phyloP scores from a whole-genome alignment of 345 rosid genomes.

The Triadica sebifera region DNA sequence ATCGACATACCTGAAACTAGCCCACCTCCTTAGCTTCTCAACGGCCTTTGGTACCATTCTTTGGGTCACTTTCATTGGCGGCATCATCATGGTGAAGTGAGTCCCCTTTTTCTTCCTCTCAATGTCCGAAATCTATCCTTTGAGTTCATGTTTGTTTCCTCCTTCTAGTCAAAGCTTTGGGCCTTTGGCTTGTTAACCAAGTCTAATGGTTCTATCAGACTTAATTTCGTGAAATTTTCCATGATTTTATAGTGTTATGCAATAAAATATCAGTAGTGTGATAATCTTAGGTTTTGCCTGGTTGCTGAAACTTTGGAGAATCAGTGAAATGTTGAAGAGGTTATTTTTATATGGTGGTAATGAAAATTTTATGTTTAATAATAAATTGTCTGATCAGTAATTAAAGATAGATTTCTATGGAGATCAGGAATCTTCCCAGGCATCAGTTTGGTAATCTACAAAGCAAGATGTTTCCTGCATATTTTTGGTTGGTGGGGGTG shows the following conservation, averaged over 20 bases:
- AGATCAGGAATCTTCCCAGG: conserved; percentile 74
- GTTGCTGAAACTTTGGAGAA: neutral
- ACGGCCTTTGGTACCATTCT: conserved; percentile 94
- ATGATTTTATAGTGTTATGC: neutral
- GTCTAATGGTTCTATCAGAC: neutral
- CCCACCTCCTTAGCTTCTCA: conserved; percentile 86
- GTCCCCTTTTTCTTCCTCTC: neutral
- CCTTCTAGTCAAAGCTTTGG: neutral
- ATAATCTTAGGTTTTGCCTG: neutral
- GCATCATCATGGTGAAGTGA: conserved; percentile 99
- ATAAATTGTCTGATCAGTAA: neutral
- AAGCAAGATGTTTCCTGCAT: conserved; percentile 98
- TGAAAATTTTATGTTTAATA: neutral
- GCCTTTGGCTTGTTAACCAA: neutral
- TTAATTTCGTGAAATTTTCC: neutral
- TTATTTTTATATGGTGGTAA: neutral
- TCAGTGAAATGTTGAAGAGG: neutral
- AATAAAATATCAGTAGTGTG: neutral
- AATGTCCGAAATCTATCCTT: neutral
- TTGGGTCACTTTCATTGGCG: conserved; percentile 98
- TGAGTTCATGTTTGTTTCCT: neutral
- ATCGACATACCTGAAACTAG: conserved; percentile 62
- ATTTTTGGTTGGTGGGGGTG: conserved; percentile 70
- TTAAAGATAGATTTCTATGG: neutral
- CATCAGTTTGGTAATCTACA: conserved; percentile 93